Base-by-base conservation (phyloP, 2,329 filamentous ascomycete genomes). In the Penicillium nordicum region DNA sequence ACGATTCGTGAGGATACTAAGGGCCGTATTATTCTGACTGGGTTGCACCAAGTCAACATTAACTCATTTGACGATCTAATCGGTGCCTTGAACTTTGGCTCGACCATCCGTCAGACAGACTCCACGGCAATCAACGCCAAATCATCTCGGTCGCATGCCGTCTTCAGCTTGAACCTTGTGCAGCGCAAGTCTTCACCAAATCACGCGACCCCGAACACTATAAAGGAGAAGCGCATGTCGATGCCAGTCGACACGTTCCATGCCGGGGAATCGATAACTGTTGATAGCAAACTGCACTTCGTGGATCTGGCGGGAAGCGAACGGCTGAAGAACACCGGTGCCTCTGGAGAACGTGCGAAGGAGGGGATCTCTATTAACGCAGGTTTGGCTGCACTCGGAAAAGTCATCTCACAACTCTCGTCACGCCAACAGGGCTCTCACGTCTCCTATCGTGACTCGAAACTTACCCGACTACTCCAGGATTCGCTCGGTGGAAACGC, bases 331-430 rank as follows among this genome's bases (percentile, higher is more conserved):
- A 97, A 99, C 68, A 99, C 94, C 0, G 91, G 92, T 34, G 94
- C 94, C 0, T 92, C 96, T 61, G 94, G 94, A 42, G 94, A 97
- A 66, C 85, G 94, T 55, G 94, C 94, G 38, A 93, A 87, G 72
- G 94, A 99, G 74, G 94, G 94, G 65, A 99, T 99, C 58, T 96
- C 93, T 12, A 99, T 99, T 80, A 99, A 99, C 69, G 94, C 90
- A 38, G 94, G 94, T 57, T 84, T 99, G 58, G 94, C 94, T 48
- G 93, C 92, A 58, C 80, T 99, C 27, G 94, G 94, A 71, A 99
- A 99, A 74, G 94, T 99, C 73, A 99, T 99, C 69, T 96, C 94
- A 34, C 94, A 99, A 75, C 82, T 99, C 41, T 99, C 94, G 1
- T 96, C 92, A 18, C 89, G 92, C 57, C 87, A 92, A 63, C 79